Evolutionary conservation across 75 land plant species (phyloP).

Genomic region (Selaginella tamariscina): DNA sequence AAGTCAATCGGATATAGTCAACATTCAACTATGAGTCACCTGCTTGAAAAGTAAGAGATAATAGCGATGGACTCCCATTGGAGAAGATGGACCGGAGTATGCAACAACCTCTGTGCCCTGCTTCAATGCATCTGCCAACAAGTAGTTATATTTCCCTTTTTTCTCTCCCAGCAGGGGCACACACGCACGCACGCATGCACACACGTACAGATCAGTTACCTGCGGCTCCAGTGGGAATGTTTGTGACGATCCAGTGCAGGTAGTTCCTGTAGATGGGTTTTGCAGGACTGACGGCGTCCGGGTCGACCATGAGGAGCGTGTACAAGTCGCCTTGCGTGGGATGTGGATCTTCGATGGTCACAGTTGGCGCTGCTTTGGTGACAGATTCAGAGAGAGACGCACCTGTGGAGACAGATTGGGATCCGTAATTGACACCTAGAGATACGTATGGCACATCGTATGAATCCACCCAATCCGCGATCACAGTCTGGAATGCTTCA

Average conservation of each 20-base stretch:
- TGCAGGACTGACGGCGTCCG: constrained; percentile 1
- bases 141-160: neutral
- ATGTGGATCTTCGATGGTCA: neutral
- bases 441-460: neutral
- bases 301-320: constrained; percentile 8
- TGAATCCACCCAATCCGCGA: constrained; percentile 9
- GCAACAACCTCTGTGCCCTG: neutral
- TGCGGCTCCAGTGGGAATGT: neutral
- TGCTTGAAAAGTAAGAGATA: constrained; percentile 9
- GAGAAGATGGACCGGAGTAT: neutral
- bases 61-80: constrained; percentile 10
- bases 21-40: too few species aligned
- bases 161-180: neutral
- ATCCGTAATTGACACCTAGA: neutral
- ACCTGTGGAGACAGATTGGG: neutral
- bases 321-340: neutral
- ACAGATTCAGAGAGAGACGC: neutral
- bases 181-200: too few species aligned
- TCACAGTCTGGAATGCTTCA: neutral
- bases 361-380: neutral
- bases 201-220: neutral
- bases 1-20: too few species aligned
- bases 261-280: constrained; percentile 3
- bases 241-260: constrained; percentile 6
- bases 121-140: neutral